These are phyloP conservation scores for Smallanthus sonchifolius DNA, from an alignment of 129 eudicot genomes.

Conservation along the genomic window DNA sequence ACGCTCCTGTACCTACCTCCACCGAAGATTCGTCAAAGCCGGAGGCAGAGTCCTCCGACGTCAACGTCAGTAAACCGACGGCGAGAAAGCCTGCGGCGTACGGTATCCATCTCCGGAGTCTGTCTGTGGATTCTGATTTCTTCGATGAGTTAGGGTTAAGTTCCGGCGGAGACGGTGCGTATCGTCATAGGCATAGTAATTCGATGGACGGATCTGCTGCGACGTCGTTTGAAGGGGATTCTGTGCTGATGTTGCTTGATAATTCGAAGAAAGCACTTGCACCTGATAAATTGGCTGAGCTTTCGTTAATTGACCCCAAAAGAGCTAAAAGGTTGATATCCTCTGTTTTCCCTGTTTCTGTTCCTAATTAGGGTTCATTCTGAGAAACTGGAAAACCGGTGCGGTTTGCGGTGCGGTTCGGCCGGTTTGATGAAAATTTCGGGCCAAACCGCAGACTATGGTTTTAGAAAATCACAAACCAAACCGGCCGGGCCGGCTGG, in stretches of 20 bases:
- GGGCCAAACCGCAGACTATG: too few relatives aligned
- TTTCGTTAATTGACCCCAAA: slow-evolving; percentile 80
- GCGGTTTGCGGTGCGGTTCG: not conserved
- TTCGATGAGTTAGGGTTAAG: slow-evolving; percentile 54
- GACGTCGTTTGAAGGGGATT: slow-evolving; percentile 56
- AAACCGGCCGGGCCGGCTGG: too few relatives aligned
- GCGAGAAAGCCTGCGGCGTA: not conserved
- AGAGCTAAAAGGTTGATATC: slow-evolving; percentile 70
- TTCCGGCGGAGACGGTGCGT: slow-evolving; percentile 9
- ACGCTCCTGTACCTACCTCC: slow-evolving; percentile 22
- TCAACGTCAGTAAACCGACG: slow-evolving; percentile 6
- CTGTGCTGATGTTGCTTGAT: slow-evolving; percentile 33
- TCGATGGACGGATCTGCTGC: slow-evolving; percentile 68
- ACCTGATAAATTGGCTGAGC: slow-evolving; percentile 71
- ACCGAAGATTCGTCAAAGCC: slow-evolving; percentile 31
- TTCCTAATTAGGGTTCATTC: too few relatives aligned
- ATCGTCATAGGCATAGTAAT: slow-evolving; percentile 49
- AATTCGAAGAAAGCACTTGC: slow-evolving; percentile 60
- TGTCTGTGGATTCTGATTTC: slow-evolving; percentile 81
- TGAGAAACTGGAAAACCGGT: not conserved
- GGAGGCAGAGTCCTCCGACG: slow-evolving; percentile 29
- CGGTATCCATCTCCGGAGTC: slow-evolving; percentile 53
- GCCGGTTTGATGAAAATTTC: too few relatives aligned
- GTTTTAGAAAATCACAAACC: too few relatives aligned
- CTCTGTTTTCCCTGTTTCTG: not conserved